phyloP scores from a whole-genome alignment of 2,329 filamentous ascomycete genomes.

The Aschersonia sp. region DNA sequence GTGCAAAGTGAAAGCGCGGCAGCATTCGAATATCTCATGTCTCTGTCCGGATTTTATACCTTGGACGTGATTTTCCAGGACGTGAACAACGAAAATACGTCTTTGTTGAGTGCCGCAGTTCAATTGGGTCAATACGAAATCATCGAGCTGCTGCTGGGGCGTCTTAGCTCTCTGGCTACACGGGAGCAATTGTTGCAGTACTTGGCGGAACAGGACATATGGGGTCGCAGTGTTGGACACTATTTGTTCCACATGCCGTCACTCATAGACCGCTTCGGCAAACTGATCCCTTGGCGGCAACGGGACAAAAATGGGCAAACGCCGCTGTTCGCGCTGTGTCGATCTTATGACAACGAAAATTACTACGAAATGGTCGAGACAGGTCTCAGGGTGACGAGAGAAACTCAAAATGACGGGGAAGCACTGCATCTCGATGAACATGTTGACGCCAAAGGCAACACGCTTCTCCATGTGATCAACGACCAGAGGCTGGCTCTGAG shows the following conservation, averaged over 20 bases:
- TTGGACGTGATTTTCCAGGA: slow-evolving; percentile 61
- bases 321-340: slow-evolving; percentile 87
- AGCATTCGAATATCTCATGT: slow-evolving; percentile 66
- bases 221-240: slow-evolving; percentile 84
- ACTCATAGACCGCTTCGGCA: slow-evolving; percentile 64
- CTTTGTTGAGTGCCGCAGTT: slow-evolving; percentile 76
- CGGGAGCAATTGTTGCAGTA: slow-evolving; percentile 50
- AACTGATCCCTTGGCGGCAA: slow-evolving; percentile 72
- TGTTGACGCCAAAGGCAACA: slow-evolving; percentile 85
- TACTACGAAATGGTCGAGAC: slow-evolving; percentile 80
- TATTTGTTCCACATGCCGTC: slow-evolving; percentile 87
- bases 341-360: slow-evolving; percentile 84
- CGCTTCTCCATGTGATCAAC: slow-evolving; percentile 87
- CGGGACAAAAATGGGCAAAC: slow-evolving; percentile 96
- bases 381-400: slow-evolving; percentile 60
- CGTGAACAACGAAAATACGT: slow-evolving; percentile 79
- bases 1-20: slow-evolving; percentile 58
- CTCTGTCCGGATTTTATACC: slow-evolving; percentile 63
- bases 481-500: slow-evolving; percentile 62
- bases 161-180: slow-evolving; percentile 43
- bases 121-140: slow-evolving; percentile 67
- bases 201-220: slow-evolving; percentile 60
- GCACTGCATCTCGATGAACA: slow-evolving; percentile 88
- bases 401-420: slow-evolving; percentile 60
- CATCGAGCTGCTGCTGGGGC: slow-evolving; percentile 61